Evolutionary conservation across 768 basidiomycete species (phyloP).

Genomic region (Podaxis sp.): DNA sequence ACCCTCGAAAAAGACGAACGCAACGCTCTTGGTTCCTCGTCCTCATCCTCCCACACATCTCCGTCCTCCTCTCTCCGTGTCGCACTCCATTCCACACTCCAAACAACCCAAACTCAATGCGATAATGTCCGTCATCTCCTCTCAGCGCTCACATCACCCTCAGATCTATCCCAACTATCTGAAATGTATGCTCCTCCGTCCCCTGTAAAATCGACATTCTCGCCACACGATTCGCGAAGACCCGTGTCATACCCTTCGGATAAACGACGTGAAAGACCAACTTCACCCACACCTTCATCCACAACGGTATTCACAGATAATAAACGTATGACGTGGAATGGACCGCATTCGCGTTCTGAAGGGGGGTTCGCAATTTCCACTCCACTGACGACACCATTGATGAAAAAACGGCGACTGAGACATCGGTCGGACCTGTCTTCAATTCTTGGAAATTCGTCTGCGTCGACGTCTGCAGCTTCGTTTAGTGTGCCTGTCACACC

Average conservation of each 20-base stretch:
- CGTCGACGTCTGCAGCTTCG: not conserved
- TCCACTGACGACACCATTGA: constrained; percentile 34
- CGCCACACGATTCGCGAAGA: constrained; percentile 27
- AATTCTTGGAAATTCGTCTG: not conserved
- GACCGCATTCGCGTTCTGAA: constrained; percentile 39
- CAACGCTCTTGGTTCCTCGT: constrained; percentile 29
- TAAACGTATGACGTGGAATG: constrained; percentile 79
- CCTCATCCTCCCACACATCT: constrained; percentile 40
- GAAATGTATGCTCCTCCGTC: constrained; percentile 90
- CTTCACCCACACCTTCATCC: constrained; percentile 15
- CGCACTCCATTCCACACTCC: constrained; percentile 69
- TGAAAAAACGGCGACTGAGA: constrained; percentile 46
- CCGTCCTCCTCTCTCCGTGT: constrained; percentile 62
- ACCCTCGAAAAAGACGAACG: constrained; percentile 67
- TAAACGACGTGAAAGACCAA: constrained; percentile 18
- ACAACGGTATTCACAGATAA: constrained; percentile 24
- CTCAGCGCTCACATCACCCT: constrained; percentile 69
- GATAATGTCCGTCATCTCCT: constrained; percentile 81
- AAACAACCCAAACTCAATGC: constrained; percentile 76
- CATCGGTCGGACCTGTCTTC: constrained; percentile 24
- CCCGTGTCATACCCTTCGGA: constrained; percentile 43
- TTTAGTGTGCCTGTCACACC: constrained; percentile 31
- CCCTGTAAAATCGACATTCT: constrained; percentile 36
- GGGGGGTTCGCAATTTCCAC: constrained; percentile 25
- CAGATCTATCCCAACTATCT: constrained; percentile 71